Percentiles rank a stretch among this genome's conserved stretches.
Conservation (phyloP, 2,329 filamentous ascomycete genomes). For the Diaporthe humulicola region DNA sequence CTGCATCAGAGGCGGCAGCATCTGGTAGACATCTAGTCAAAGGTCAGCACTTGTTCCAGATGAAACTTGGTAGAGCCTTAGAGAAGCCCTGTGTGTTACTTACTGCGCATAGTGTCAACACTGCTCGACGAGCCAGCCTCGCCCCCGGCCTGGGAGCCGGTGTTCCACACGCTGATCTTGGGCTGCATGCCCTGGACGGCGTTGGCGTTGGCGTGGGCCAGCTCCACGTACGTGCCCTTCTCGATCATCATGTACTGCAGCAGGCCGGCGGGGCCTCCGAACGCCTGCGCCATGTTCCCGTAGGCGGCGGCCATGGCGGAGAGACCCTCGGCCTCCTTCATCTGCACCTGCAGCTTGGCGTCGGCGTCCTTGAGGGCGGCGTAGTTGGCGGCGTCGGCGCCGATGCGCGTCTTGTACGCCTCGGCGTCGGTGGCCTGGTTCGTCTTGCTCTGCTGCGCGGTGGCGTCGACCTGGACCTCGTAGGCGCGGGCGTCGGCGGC, state of each 20-base stretch:
- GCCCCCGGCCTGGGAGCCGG: constrained; percentile 66
- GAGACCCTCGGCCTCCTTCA: constrained; percentile 83
- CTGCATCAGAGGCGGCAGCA: constrained; percentile 83
- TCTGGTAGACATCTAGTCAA: constrained; percentile 79
- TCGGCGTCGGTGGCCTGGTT: constrained; percentile 63
- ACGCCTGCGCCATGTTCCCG: constrained; percentile 75
- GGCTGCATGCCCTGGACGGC: constrained; percentile 84
- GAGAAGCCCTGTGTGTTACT: background rate
- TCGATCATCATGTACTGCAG: constrained; percentile 92
- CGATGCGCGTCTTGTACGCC: constrained; percentile 61
- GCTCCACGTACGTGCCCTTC: constrained; percentile 81
- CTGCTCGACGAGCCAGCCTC: constrained; percentile 52
- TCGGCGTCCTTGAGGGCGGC: constrained; percentile 64
- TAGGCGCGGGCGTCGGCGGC: constrained; percentile 76
- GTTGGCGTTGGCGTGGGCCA: constrained; percentile 82
- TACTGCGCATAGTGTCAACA: constrained; percentile 76
- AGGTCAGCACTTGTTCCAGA: background rate
- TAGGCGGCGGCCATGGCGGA: constrained; percentile 86
- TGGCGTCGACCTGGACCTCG: constrained; percentile 73
- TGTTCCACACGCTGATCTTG: constrained; percentile 94
- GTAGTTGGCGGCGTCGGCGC: constrained; percentile 56
- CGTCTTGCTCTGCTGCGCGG: constrained; percentile 59
- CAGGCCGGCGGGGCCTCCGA: constrained; percentile 83
- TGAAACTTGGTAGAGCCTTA: too few relatives aligned
- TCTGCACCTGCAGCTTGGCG: constrained; percentile 64